Percentiles rank a stretch among this genome's conserved stretches.
Evolutionary conservation across 148 eudicot species (phyloP).

Genomic region (Amaranthus cruentus): DNA sequence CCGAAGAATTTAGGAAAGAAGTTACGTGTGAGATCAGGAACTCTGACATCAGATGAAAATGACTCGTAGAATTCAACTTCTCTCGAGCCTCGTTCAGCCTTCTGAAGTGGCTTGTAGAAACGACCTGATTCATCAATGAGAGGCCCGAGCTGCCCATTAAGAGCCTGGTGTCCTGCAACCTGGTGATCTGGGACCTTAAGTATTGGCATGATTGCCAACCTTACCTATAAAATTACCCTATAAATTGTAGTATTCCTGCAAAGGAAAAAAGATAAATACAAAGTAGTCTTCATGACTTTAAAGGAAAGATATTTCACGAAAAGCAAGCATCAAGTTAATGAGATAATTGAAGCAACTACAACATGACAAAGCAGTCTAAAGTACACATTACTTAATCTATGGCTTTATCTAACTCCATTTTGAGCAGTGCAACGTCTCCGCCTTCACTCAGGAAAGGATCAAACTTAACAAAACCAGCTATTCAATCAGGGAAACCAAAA

Average conservation of each 20-base stretch:
- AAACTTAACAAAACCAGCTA: too few relatives aligned
- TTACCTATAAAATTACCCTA: too few relatives aligned
- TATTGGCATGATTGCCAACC: conserved; percentile 22
- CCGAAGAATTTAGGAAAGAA: conserved; percentile 78
- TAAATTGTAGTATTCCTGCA: conserved; percentile 17
- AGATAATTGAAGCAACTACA: background rate
- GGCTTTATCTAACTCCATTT: background rate
- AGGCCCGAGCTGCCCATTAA: conserved; percentile 69
- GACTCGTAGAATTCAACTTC: conserved; percentile 72
- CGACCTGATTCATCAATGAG: conserved; percentile 71
- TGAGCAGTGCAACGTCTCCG: background rate
- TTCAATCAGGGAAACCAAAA: background rate
- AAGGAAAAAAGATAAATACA: background rate
- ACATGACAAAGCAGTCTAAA: background rate
- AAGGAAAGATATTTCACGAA: background rate
- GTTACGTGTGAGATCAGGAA: conserved; percentile 53
- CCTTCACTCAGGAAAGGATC: background rate
- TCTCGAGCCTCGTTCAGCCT: conserved; percentile 55
- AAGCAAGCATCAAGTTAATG: background rate
- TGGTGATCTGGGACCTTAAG: conserved; percentile 74
- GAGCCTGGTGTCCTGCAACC: conserved; percentile 87
- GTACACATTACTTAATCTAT: background rate
- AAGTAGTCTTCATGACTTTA: background rate
- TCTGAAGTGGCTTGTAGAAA: conserved; percentile 94
- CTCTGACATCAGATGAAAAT: conserved; percentile 44